Evolutionary conservation across 495 filamentous ascomycete species (phyloP), one percentile per base, ranked within the genome.

Genomic region (Aspergillus asperescens): DNA sequence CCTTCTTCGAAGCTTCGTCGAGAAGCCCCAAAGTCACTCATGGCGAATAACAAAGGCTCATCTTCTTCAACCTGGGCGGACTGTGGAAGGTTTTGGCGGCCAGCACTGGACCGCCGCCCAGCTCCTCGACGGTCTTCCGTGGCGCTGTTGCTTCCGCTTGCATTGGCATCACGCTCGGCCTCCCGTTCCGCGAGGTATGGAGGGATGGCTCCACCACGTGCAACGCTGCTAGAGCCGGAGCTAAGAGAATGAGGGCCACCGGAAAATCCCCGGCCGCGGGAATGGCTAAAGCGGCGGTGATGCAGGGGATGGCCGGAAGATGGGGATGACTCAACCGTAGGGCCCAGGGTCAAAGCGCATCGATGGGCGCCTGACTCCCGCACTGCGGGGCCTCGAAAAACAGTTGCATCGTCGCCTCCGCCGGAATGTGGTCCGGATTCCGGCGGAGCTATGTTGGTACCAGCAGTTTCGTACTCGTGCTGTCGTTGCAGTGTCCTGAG

Each of bases 1-100:
- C 72, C 77, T 60, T 90, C 88, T 59, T 91, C 89, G 15, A 90
- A 67, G 57, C 89, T 91, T 48, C 86, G 77, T 44, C 87, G 79
- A 12, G 80, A 82, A 15, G 66, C 70, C 5, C 81, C 85, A 53
- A 93, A 81, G 60, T 95, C 89, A 50, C 86, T 90, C 87, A 95
- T 91, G 34, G 87, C 85, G 61, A 95, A 95, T 15, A 94, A 69
- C 8, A 95, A 68, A 22, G 86, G 86, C 66, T 95, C 90, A 15
- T 91, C 89, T 48, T 94, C 89, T 38, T 78, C 74, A 24, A 67
- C 63, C 10, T 57, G 54, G 1, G 62, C 57, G 38, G 63, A 56
- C 18, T 70, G 66, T 1, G 71, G 66, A 24, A 72, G 66, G 2
- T 58, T 52, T 3, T 64, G 55, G 9, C 72, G 69, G 38, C 64